Evolutionary conservation across 78 protist species (phyloP).

Genomic region (Chrysochromulina tobinii): DNA sequence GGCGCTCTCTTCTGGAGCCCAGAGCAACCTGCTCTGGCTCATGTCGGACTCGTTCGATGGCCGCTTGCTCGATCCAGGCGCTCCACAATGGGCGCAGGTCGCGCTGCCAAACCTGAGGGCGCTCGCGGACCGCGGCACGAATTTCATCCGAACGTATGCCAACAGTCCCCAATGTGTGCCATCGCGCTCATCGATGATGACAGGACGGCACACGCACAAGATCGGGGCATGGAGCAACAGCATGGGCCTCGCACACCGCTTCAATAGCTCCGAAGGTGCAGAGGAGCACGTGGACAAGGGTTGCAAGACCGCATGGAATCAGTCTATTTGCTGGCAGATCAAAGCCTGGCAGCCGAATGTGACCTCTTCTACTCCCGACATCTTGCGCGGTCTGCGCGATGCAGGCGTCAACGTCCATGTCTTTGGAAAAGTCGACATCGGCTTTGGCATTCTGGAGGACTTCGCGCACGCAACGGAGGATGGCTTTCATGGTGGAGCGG

Average conservation of each 20-base stretch:
- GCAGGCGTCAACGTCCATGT: neutral
- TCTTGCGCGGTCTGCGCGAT: neutral
- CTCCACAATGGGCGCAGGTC: neutral
- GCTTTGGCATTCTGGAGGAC: neutral
- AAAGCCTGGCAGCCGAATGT: neutral
- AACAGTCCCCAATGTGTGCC: constrained; percentile 7
- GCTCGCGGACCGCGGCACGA: neutral
- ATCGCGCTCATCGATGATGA: neutral
- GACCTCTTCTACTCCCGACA: neutral
- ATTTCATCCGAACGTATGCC: neutral
- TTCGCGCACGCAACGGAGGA: neutral
- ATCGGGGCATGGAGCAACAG: neutral
- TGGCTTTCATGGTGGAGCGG: constrained; percentile 1
- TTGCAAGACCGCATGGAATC: no score
- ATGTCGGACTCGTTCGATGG: constrained; percentile 4
- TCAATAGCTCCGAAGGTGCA: neutral
- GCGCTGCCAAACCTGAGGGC: neutral
- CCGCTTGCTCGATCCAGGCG: neutral
- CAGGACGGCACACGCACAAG: neutral
- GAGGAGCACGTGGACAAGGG: no score
- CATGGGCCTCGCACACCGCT: neutral
- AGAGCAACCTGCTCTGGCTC: neutral
- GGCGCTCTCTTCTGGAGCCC: no score
- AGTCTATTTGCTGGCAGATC: no score
- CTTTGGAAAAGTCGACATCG: constrained; percentile 16